These are phyloP conservation scores for Herpetomonas tarakana DNA, from an alignment of 208 protist species.

Conservation along the genomic window DNA sequence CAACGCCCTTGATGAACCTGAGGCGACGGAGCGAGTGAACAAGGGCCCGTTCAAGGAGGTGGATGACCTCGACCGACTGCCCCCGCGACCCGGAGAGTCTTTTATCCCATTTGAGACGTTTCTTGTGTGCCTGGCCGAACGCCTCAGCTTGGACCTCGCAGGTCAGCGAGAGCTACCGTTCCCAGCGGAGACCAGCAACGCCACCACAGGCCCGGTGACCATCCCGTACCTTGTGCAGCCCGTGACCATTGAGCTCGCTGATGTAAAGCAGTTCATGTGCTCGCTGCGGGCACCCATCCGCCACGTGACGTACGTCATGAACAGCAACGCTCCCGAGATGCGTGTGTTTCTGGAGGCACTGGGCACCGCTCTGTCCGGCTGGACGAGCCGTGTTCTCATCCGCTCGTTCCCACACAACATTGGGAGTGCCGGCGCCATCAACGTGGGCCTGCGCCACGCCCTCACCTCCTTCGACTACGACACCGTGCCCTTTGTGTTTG, in stretches of 20 bases:
- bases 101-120: neutral
- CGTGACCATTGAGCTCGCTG: neutral
- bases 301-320: neutral
- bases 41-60: constrained; percentile 2
- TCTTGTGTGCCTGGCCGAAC: constrained; percentile 1
- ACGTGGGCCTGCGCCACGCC: constrained; percentile 4
- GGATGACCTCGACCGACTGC: constrained; percentile 14
- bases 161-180: neutral
- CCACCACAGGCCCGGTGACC: neutral
- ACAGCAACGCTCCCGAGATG: neutral
- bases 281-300: neutral
- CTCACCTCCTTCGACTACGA: neutral
- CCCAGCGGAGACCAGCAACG: neutral
- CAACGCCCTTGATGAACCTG: too few species aligned
- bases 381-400: neutral
- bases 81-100: constrained; percentile 12
- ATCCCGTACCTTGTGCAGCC: neutral
- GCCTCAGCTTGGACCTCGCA: neutral
- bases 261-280: neutral
- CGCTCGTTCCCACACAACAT: neutral
- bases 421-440: neutral
- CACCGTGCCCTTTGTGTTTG: neutral
- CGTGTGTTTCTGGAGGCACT: neutral
- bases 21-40: too few species aligned
- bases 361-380: neutral